Conservation (phyloP, 2,329 filamentous ascomycete genomes). For the Ambrosiella xylebori region DNA sequence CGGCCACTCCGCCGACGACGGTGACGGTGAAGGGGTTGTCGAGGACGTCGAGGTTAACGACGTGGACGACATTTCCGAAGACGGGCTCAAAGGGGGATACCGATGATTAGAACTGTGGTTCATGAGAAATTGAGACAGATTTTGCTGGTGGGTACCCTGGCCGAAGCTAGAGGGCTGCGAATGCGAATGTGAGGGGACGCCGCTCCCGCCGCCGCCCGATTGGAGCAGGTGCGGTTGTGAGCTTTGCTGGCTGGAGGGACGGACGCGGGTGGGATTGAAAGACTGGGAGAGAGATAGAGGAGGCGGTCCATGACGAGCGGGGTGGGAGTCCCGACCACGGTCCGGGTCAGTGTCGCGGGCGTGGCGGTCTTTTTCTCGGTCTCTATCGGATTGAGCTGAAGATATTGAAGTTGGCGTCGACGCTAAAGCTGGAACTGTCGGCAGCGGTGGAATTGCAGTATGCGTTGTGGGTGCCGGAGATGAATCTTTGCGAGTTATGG, state of each 20-base stretch:
- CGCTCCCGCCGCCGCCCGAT: no score
- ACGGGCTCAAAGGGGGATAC: not conserved
- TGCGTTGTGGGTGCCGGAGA: not conserved
- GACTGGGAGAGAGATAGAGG: constrained; percentile 8
- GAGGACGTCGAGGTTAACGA: constrained; percentile 5
- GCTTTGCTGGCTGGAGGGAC: constrained; percentile 9
- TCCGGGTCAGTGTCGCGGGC: not conserved
- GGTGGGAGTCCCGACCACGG: constrained; percentile 1
- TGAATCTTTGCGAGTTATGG: not conserved
- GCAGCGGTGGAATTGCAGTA: not conserved
- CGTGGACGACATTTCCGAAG: constrained; percentile 6
- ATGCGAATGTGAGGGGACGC: not conserved
- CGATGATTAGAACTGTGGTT: not conserved
- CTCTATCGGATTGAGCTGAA: not conserved
- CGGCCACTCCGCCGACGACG: constrained; percentile 10
- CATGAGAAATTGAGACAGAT: constrained; percentile 1
- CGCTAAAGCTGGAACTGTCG: not conserved
- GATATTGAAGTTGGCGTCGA: not conserved
- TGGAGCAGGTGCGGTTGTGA: not conserved
- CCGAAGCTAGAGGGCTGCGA: constrained; percentile 3
- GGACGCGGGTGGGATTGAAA: constrained; percentile 7
- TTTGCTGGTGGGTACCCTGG: constrained; percentile 1
- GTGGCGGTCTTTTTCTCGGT: not conserved
- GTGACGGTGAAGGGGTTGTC: constrained; percentile 3
- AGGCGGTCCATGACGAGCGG: constrained; percentile 10